These are phyloP conservation scores for Sclerotinia subarctica DNA, from an alignment of 2,329 filamentous ascomycete genomes.

Conservation along the genomic window DNA sequence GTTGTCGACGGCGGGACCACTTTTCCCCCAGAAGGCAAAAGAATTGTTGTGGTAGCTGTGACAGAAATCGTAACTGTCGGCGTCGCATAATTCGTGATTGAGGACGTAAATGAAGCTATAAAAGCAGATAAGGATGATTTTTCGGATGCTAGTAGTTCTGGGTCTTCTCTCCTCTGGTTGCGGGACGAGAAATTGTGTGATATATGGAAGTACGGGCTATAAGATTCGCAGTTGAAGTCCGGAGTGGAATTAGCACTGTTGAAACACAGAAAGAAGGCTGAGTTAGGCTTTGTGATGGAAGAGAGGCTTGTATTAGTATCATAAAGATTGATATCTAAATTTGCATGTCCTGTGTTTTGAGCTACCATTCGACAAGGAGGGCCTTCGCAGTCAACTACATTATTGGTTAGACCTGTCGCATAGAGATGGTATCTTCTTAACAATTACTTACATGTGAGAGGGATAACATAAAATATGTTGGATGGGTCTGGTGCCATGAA, in stretches of 20 bases:
- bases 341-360: neutral
- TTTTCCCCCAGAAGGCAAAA: neutral
- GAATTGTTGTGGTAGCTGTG: neutral
- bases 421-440: neutral
- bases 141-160: neutral
- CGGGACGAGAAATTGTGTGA: neutral
- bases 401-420: neutral
- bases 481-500: neutral
- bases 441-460: neutral
- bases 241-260: neutral
- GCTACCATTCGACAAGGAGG: neutral
- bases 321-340: neutral
- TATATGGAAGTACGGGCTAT: neutral
- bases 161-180: neutral
- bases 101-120: neutral
- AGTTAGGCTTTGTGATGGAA: neutral
- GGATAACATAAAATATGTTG: slow-evolving; percentile 2
- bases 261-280: slow-evolving; percentile 7
- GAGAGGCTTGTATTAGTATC: neutral
- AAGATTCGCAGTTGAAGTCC: neutral
- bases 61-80: neutral
- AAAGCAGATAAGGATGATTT: neutral
- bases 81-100: neutral
- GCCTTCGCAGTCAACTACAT: neutral
- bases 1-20: neutral